phyloP scores from a whole-genome alignment of 2,329 filamentous ascomycete species.

The Diaporthe velutina region DNA sequence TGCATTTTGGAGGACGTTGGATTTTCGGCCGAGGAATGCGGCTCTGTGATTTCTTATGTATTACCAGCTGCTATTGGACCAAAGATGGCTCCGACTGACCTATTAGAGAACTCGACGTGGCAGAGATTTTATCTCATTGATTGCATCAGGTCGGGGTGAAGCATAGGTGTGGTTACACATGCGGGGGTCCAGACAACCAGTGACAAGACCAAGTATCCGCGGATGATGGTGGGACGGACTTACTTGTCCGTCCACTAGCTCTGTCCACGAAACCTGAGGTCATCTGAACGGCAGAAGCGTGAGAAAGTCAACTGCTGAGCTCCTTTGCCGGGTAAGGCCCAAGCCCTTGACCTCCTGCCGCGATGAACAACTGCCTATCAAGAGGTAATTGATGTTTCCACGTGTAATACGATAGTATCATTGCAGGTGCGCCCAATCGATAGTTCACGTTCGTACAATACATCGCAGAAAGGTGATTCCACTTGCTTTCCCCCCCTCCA shows the following conservation, averaged over 20 bases:
- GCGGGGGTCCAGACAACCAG: not conserved
- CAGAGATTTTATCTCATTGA: not conserved
- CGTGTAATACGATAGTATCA: no score
- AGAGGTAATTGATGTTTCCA: no score
- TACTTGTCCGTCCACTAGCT: not conserved
- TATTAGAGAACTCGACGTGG: not conserved
- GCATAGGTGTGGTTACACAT: not conserved
- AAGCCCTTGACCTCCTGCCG: no score
- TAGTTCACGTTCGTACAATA: no score
- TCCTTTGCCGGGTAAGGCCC: no score
- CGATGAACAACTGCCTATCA: no score
- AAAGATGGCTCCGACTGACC: not conserved
- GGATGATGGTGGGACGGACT: not conserved
- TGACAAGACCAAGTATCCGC: not conserved
- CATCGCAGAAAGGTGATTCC: no score
- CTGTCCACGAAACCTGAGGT: no score
- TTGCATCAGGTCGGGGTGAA: not conserved
- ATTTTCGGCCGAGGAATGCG: not conserved
- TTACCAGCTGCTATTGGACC: not conserved
- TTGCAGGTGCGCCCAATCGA: no score
- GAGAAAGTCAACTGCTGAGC: no score
- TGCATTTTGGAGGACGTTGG: not conserved
- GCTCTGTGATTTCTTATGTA: not conserved
- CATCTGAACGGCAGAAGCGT: no score
- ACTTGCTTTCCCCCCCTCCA: no score